phyloP scores from a whole-genome alignment of 345 rosid genomes.

The Eucalyptus sideroxylon region DNA sequence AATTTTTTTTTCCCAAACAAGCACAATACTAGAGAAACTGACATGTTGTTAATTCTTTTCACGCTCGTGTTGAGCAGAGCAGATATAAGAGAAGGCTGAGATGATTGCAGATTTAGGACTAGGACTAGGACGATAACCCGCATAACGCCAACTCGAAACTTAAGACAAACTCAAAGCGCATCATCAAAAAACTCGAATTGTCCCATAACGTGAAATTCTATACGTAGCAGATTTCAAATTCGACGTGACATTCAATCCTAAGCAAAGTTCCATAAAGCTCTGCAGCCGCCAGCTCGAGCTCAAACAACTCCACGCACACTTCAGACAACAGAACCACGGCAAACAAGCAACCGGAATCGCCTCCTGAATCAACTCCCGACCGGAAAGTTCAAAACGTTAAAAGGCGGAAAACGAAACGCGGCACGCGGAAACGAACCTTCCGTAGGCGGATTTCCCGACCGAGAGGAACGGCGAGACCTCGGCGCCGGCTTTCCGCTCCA shows the following conservation, averaged over 20 bases:
- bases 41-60: neutral
- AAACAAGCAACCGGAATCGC: neutral
- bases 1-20: neutral
- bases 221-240: neutral
- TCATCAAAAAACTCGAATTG: neutral
- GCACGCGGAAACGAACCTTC: slow-evolving; percentile 34
- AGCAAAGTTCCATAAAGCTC: neutral
- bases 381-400: neutral
- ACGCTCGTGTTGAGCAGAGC: neutral
- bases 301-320: neutral
- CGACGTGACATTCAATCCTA: neutral
- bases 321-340: neutral
- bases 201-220: neutral
- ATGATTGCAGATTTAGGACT: neutral
- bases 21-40: neutral
- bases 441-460: slow-evolving; percentile 57
- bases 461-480: slow-evolving; percentile 42
- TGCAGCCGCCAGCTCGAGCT: neutral
- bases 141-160: neutral
- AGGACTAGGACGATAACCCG: neutral
- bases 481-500: slow-evolving; percentile 53
- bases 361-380: neutral
- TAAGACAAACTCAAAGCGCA: neutral
- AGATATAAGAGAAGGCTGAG: neutral
- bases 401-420: neutral